phyloP scores from a whole-genome alignment of 2,329 filamentous ascomycete genomes.

The Epichloe typhina region DNA sequence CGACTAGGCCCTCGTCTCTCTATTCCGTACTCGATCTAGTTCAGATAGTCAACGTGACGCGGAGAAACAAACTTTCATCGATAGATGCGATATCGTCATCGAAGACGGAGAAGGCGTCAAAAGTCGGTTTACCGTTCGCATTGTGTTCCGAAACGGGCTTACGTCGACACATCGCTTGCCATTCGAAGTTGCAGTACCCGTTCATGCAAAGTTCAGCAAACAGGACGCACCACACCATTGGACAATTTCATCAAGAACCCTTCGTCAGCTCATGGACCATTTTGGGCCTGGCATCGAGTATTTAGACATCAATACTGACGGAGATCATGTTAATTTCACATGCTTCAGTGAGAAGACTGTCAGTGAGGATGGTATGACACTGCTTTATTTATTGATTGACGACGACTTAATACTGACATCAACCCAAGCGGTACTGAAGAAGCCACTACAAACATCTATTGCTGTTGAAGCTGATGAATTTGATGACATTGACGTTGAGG shows the following conservation, averaged over 20 bases:
- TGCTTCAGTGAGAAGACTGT: constrained; percentile 71
- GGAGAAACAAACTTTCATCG: constrained; percentile 57
- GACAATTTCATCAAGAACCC: constrained; percentile 56
- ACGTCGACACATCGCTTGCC: constrained; percentile 66
- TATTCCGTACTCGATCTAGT: constrained; percentile 54
- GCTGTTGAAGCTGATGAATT: constrained; percentile 66
- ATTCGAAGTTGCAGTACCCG: constrained; percentile 60
- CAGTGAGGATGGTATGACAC: constrained; percentile 36
- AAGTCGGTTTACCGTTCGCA: constrained; percentile 62
- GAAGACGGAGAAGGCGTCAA: constrained; percentile 58
- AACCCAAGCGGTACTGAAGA: constrained; percentile 55
- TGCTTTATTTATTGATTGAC: not conserved
- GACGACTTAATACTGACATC: not conserved
- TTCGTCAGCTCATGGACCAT: constrained; percentile 67
- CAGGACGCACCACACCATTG: constrained; percentile 55
- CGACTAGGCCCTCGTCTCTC: constrained; percentile 49
- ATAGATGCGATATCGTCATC: constrained; percentile 60
- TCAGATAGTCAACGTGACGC: constrained; percentile 43
- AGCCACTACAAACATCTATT: constrained; percentile 69
- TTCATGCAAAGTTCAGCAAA: constrained; percentile 63
- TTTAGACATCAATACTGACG: constrained; percentile 63
- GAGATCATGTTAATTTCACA: constrained; percentile 62
- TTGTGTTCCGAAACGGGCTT: constrained; percentile 62
- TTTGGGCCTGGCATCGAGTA: constrained; percentile 72
- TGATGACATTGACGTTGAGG: constrained; percentile 58